Percentiles rank a stretch among this genome's conserved stretches.
Conservation (phyloP, 2,329 filamentous ascomycete species). For the Cercospora sp. region DNA sequence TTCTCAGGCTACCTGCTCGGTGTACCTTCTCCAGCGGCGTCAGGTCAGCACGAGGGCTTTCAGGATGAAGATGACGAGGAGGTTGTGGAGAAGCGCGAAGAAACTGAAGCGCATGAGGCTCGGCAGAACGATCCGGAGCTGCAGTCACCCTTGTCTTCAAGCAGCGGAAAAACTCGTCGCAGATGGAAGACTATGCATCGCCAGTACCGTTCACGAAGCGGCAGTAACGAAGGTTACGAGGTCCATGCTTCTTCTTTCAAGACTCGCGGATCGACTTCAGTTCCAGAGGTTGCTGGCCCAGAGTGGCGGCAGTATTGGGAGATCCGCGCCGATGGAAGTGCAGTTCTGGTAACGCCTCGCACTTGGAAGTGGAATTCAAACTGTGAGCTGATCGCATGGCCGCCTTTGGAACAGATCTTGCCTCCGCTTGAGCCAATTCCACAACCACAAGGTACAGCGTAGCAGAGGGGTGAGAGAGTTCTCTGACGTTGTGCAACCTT, state of each 20-base stretch:
- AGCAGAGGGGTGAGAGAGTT: background rate
- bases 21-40: background rate
- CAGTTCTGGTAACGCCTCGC: background rate
- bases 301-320: conserved; percentile 5
- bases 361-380: conserved; percentile 12
- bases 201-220: background rate
- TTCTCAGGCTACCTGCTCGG: background rate
- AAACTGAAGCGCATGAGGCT: background rate
- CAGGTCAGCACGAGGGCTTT: too few relatives aligned
- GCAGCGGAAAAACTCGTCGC: background rate
- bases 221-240: background rate
- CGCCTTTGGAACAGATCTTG: conserved; percentile 1
- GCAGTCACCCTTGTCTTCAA: background rate
- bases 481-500: background rate
- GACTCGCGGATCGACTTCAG: background rate
- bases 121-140: background rate
- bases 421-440: background rate
- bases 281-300: background rate
- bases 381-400: conserved; percentile 3
- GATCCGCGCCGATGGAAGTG: background rate
- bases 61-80: conserved; percentile 10
- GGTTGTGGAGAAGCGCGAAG: background rate
- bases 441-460: background rate
- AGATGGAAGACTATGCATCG: background rate
- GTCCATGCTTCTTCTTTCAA: background rate